Conservation (phyloP, 129 eudicot species). For the Flaveria linearis region DNA sequence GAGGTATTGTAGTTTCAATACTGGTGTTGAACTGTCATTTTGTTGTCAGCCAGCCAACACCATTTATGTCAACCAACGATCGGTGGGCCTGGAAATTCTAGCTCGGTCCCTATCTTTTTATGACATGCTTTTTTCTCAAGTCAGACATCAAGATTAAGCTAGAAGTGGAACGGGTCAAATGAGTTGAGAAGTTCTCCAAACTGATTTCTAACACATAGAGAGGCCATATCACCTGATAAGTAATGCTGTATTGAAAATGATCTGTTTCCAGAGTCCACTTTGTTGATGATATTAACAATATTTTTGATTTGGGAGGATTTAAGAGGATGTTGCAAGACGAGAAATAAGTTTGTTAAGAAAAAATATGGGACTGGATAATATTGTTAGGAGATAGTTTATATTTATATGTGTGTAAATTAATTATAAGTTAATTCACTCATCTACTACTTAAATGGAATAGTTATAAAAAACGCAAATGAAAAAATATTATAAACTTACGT, state of each 20-base stretch:
- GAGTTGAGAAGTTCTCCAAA: not conserved
- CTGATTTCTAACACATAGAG: not conserved
- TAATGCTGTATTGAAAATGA: not conserved
- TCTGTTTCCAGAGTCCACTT: not conserved
- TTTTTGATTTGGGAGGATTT: too few species aligned
- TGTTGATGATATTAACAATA: not conserved
- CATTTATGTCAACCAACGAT: not conserved
- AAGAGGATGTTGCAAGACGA: too few species aligned
- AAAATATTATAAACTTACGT: too few species aligned
- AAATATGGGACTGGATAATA: too few species aligned
- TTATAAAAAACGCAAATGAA: too few species aligned
- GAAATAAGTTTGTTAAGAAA: too few species aligned
- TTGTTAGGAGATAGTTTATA: too few species aligned
- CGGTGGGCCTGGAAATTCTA: not conserved
- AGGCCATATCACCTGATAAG: not conserved
- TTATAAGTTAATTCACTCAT: too few species aligned
- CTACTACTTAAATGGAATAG: too few species aligned
- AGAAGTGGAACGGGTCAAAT: not conserved
- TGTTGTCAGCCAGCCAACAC: not conserved
- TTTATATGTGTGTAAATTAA: too few species aligned
- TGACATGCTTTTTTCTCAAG: not conserved
- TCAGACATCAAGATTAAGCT: not conserved
- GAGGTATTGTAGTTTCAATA: slow-evolving; percentile 15
- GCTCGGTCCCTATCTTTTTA: not conserved
- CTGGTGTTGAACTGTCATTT: slow-evolving; percentile 11